Percentiles rank a stretch among this genome's conserved stretches.
phyloP scores from a whole-genome alignment of 106 monocot species.

The Dioscorea alata region DNA sequence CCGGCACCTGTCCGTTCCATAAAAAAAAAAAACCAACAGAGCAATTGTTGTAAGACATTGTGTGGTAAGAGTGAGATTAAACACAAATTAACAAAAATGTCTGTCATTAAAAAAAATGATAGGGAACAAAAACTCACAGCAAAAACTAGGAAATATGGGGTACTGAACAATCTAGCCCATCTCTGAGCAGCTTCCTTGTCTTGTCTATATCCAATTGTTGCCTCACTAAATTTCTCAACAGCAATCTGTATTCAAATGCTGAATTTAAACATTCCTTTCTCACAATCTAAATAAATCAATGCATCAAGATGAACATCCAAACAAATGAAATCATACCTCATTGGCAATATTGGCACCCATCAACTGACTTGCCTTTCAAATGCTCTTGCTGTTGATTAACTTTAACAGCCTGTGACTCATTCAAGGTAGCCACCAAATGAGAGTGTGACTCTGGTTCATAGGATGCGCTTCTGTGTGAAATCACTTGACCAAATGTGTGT shows the following conservation, averaged over 20 bases:
- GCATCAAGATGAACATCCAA: neutral
- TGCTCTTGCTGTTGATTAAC: too few relatives aligned
- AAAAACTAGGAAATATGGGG: conserved; percentile 77
- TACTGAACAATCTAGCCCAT: conserved; percentile 66
- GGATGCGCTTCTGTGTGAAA: too few relatives aligned
- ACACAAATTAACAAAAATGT: too few relatives aligned
- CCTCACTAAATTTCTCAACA: conserved; percentile 80
- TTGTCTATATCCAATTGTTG: conserved; percentile 70
- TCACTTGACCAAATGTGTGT: too few relatives aligned
- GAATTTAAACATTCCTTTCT: neutral
- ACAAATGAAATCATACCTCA: conserved; percentile 41
- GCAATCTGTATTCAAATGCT: conserved; percentile 52
- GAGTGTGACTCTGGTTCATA: too few relatives aligned
- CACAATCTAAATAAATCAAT: neutral
- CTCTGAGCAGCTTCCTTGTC: conserved; percentile 61
- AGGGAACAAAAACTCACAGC: conserved; percentile 37
- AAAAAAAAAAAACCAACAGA: too few relatives aligned
- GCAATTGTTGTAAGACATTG: too few relatives aligned
- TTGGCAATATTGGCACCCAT: conserved; percentile 95
- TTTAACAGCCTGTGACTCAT: too few relatives aligned
- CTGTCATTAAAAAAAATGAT: neutral
- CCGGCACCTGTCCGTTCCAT: conserved; percentile 56
- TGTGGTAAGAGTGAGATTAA: too few relatives aligned
- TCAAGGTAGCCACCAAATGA: too few relatives aligned
- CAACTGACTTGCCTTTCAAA: too few relatives aligned